These are phyloP conservation scores for Pestalotiopsis sp. DNA, from an alignment of 2,329 filamentous ascomycete species.

Conservation along the genomic window DNA sequence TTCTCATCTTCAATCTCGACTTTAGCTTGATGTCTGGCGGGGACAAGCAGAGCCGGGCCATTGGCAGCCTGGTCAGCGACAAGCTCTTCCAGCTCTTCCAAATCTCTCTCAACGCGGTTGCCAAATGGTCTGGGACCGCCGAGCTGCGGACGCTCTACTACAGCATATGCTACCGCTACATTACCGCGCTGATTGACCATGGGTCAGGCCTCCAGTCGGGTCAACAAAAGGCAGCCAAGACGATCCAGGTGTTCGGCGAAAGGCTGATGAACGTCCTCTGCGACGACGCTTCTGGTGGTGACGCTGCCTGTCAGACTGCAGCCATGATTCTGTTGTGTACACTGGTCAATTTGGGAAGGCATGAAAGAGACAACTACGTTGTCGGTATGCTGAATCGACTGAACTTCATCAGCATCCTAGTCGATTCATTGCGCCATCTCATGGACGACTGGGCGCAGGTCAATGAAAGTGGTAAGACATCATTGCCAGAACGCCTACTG, in stretches of 20 bases:
- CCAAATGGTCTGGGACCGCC: constrained; percentile 70
- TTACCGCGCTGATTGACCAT: constrained; percentile 68
- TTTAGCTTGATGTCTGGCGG: constrained; percentile 43
- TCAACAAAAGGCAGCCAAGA: constrained; percentile 69
- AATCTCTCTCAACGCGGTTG: constrained; percentile 78
- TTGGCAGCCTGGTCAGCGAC: constrained; percentile 80
- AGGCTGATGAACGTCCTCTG: constrained; percentile 84
- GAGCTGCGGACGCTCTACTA: constrained; percentile 85
- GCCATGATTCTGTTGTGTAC: constrained; percentile 84
- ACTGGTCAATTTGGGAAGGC: constrained; percentile 72
- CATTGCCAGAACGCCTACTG: constrained; percentile 26
- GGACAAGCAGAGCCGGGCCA: constrained; percentile 48
- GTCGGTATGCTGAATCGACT: constrained; percentile 80
- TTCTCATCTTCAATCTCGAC: constrained; percentile 73
- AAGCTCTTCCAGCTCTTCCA: constrained; percentile 92
- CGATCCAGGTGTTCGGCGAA: constrained; percentile 70
- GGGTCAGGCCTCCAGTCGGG: constrained; percentile 50
- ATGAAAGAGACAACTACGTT: constrained; percentile 73
- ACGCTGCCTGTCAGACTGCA: constrained; percentile 79
- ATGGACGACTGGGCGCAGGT: constrained; percentile 71
- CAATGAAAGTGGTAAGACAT: constrained; percentile 54
- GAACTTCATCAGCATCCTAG: constrained; percentile 88
- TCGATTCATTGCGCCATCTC: constrained; percentile 83
- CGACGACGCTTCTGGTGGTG: constrained; percentile 88
- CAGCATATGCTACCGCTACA: constrained; percentile 85